phyloP scores from a whole-genome alignment of 129 eudicot genomes.

The Kitagawia praeruptora region DNA sequence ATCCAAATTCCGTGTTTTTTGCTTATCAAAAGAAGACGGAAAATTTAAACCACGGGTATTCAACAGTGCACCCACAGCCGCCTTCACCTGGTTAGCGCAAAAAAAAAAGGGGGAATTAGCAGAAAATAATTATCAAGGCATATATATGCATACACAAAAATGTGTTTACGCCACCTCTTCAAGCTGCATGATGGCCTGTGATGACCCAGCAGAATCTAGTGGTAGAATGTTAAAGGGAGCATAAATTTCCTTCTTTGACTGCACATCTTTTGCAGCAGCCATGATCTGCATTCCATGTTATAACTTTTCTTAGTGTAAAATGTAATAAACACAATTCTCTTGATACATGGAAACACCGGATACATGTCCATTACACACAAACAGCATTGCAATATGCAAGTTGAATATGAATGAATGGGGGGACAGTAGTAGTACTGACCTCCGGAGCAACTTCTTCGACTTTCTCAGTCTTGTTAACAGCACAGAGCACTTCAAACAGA shows the following conservation, averaged over 20 bases:
- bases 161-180: conserved; percentile 54
- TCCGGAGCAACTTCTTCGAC: conserved; percentile 96
- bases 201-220: conserved; percentile 87
- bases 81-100: conserved; percentile 57
- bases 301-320: neutral
- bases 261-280: conserved; percentile 96
- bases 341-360: neutral
- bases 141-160: neutral
- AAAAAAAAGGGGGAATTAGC: neutral
- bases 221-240: conserved; percentile 96
- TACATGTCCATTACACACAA: neutral
- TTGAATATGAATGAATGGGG: neutral
- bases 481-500: conserved; percentile 94
- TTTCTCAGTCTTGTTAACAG: conserved; percentile 90
- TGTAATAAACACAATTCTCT: neutral
- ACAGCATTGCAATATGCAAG: neutral
- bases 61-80: conserved; percentile 72
- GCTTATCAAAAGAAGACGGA: conserved; percentile 78
- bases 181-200: conserved; percentile 90
- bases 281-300: conserved; percentile 52
- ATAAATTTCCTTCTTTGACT: conserved; percentile 81
- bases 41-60: conserved; percentile 66
- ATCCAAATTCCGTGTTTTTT: conserved; percentile 66
- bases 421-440: conserved; percentile 24
- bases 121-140: neutral